These are phyloP conservation scores for Candida sakaeoensis DNA, from an alignment of 805 yeast genomes.

Conservation along the genomic window DNA sequence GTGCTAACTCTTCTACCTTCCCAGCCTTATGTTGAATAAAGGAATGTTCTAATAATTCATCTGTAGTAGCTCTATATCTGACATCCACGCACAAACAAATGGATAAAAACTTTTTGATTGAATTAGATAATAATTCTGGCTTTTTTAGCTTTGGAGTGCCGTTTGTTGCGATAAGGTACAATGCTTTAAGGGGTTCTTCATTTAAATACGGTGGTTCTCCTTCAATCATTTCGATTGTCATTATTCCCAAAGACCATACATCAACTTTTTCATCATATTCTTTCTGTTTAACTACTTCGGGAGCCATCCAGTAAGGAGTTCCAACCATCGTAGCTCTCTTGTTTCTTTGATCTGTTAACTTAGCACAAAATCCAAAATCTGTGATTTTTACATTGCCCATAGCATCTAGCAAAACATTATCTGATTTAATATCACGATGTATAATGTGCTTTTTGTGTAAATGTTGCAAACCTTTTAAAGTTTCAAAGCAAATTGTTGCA, in stretches of 20 bases:
- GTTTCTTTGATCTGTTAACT: slow-evolving; percentile 65
- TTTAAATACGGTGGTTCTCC: slow-evolving; percentile 82
- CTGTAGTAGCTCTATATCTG: slow-evolving; percentile 83
- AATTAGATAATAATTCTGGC: slow-evolving; percentile 66
- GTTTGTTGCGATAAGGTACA: slow-evolving; percentile 72
- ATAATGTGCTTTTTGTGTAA: slow-evolving; percentile 89
- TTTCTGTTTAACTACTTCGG: slow-evolving; percentile 76
- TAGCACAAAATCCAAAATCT: slow-evolving; percentile 58
- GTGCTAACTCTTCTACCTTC: slow-evolving; percentile 53
- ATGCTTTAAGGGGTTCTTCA: slow-evolving; percentile 74
- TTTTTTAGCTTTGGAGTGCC: slow-evolving; percentile 74
- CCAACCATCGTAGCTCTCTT: slow-evolving; percentile 87
- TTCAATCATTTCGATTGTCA: slow-evolving; percentile 86
- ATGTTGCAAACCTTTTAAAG: slow-evolving; percentile 86
- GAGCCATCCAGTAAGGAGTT: slow-evolving; percentile 91
- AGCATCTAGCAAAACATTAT: slow-evolving; percentile 42
- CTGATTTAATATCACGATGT: slow-evolving; percentile 55
- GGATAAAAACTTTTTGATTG: slow-evolving; percentile 80
- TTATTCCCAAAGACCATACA: slow-evolving; percentile 79
- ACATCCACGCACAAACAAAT: slow-evolving; percentile 95
- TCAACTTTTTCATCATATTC: slow-evolving; percentile 81
- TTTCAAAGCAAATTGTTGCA: slow-evolving; percentile 85
- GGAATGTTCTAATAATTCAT: slow-evolving; percentile 75
- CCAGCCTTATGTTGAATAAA: slow-evolving; percentile 64
- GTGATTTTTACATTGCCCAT: slow-evolving; percentile 43